phyloP scores from a whole-genome alignment of 306 rosid species.

The Acacia crassicarpa region DNA sequence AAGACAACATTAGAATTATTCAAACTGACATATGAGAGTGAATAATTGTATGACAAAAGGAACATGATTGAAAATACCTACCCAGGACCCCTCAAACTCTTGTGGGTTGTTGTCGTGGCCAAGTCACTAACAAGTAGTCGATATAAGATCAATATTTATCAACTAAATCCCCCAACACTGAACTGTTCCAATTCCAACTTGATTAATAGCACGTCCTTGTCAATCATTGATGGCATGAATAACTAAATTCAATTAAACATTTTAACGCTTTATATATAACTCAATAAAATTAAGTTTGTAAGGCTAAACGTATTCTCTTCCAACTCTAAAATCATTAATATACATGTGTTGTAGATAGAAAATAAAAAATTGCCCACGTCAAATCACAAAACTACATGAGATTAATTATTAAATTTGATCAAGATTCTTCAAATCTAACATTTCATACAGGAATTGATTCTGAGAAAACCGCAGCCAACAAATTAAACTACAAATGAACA shows the following conservation, averaged over 20 bases:
- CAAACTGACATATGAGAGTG: no score
- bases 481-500: slow-evolving; percentile 26
- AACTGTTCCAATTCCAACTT: no score
- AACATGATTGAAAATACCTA: no score
- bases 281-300: not conserved
- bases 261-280: not conserved
- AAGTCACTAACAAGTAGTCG: no score
- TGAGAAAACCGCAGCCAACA: not conserved
- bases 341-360: not conserved
- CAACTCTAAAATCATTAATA: not conserved
- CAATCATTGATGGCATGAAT: no score
- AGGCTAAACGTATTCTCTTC: not conserved
- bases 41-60: no score
- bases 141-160: no score
- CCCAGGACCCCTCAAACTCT: no score
- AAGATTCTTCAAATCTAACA: slow-evolving; percentile 18
- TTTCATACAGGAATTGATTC: slow-evolving; percentile 27
- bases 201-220: no score
- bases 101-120: no score
- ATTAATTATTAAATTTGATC: slow-evolving; percentile 5
- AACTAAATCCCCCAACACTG: no score
- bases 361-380: slow-evolving; percentile 3
- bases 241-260: not conserved
- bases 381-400: slow-evolving; percentile 24
- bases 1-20: no score